Conservation (phyloP, 257 asterid species). For the Solanum piurae region DNA sequence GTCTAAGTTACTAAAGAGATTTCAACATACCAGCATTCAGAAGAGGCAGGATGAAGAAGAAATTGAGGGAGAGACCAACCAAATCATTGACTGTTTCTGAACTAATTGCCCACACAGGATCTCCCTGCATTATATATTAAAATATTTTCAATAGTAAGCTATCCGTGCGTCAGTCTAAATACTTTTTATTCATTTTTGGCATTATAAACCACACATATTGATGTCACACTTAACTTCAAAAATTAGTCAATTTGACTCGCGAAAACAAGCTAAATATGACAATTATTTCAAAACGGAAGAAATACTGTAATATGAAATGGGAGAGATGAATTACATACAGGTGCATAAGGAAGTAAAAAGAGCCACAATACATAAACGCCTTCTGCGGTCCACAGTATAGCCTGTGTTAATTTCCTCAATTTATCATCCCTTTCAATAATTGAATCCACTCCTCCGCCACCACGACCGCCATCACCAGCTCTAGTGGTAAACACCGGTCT, state of each 20-base stretch:
- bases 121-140: constrained; percentile 54
- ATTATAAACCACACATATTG: background rate
- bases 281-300: background rate
- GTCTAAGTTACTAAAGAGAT: background rate
- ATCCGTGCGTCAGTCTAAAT: too few species aligned
- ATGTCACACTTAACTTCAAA: background rate
- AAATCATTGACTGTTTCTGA: constrained; percentile 60
- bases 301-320: background rate
- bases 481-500: background rate
- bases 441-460: constrained; percentile 19
- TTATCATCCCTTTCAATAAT: constrained; percentile 39
- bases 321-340: constrained; percentile 29
- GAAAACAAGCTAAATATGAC: background rate
- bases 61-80: constrained; percentile 79
- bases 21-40: constrained; percentile 49
- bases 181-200: too few species aligned
- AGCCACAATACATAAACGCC: constrained; percentile 78
- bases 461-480: constrained; percentile 31
- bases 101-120: constrained; percentile 93
- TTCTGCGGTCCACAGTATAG: constrained; percentile 58
- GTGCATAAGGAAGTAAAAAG: constrained; percentile 91
- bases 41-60: constrained; percentile 79
- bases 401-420: constrained; percentile 32
- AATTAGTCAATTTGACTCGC: background rate
- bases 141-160: background rate